Evolutionary conservation across 1,139 yeast species (phyloP).

Genomic region (Sugiyamaella novakii): DNA sequence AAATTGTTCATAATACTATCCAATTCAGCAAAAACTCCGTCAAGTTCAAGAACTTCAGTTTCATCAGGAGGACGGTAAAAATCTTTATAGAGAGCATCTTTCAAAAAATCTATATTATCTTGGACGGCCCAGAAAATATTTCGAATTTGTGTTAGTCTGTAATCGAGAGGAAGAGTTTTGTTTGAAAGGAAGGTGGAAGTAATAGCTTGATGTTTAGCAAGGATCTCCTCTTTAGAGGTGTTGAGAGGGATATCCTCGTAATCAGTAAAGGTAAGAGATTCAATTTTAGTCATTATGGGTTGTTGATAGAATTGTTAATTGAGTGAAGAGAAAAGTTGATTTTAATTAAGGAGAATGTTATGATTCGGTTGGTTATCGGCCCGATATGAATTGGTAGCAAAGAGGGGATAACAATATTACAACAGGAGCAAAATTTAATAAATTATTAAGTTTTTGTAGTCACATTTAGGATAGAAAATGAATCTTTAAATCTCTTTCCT

Average conservation of each 20-base stretch:
- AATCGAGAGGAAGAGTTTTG: conserved; percentile 58
- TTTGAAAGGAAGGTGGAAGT: conserved; percentile 50
- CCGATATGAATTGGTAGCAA: background rate
- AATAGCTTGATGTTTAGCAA: conserved; percentile 50
- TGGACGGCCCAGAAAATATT: conserved; percentile 65
- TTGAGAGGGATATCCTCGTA: conserved; percentile 27
- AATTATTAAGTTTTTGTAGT: no score
- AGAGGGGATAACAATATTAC: no score
- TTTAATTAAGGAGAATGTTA: background rate
- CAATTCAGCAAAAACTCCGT: conserved; percentile 57
- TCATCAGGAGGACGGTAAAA: conserved; percentile 67
- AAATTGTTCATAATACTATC: conserved; percentile 61
- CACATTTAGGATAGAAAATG: no score
- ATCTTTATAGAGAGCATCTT: conserved; percentile 64
- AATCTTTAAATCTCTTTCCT: no score
- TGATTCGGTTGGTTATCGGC: background rate
- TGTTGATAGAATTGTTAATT: no score
- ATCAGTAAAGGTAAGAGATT: background rate
- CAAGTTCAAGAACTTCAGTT: conserved; percentile 59
- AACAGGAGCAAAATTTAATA: no score
- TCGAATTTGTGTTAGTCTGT: conserved; percentile 64
- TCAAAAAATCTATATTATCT: conserved; percentile 59
- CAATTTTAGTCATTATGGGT: background rate
- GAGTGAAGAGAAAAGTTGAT: no score
- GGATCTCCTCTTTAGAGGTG: conserved; percentile 57